Evolutionary conservation across 768 basidiomycete species (phyloP), one percentile per base, ranked within the genome.

Genomic region (Arthromyces matolae): DNA sequence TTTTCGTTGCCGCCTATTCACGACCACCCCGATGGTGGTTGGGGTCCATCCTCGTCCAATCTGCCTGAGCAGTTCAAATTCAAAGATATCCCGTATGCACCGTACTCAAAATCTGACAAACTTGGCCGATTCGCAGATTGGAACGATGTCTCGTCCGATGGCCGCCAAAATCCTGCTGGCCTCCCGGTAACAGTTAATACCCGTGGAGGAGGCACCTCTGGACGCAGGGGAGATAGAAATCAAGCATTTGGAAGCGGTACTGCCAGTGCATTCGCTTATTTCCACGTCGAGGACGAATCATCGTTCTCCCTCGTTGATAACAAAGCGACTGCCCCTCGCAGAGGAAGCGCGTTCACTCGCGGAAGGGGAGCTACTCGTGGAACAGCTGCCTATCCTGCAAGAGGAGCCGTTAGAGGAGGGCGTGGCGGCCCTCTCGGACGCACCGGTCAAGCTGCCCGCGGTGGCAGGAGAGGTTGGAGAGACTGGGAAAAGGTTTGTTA

Each of bases 41-140:
- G 94, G 94, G 92, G 92, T 1, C 90, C 93, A 5, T 81, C 86
- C 3, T 79, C 85, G 0, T 77, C 72, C 2, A 86, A 89, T 65
- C 72, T 94, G 18, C 93, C 95, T 1, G 76, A 86, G 36, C 85
- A 92, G 54, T 97, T 95, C 72, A 93, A 94, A 70, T 96, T 96
- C 79, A 93, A 91, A 68, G 96, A 97, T 59, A 96, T 98, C 51
- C 96, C 96, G 37, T 99, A 98, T 63, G 94, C 95, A 1, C 94
- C 94, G 4, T 98, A 91, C 78, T 93, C 93, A 70, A 99, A 99
- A 81, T 85, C 91, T 29, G 96, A 99, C 77, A 97, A 97, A 68
- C 84, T 99, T 47, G 93, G 92, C 44, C 86, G 95, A 44, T 89
- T 99, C 62, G 95, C 95, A 39, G 95, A 99, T 73, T 99, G 95